These are phyloP conservation scores for Rhododendron griersonianum DNA, from an alignment of 148 eudicot species.

Conservation along the genomic window DNA sequence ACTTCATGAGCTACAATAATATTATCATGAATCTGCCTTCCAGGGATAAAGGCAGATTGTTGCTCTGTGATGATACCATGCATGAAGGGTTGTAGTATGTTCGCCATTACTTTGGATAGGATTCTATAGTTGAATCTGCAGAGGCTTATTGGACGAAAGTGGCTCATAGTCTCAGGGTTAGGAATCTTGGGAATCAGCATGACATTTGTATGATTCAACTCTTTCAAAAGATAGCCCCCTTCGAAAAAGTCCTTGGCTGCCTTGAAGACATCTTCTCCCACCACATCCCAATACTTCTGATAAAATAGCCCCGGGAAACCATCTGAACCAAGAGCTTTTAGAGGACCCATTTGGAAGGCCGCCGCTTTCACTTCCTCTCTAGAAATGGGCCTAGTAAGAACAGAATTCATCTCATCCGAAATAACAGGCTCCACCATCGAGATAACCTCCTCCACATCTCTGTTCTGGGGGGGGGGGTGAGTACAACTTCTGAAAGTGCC, in stretches of 20 bases:
- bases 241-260: background rate
- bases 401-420: too few relatives aligned
- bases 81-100: background rate
- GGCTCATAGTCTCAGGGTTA: background rate
- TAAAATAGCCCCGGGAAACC: background rate
- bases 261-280: background rate
- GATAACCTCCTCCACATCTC: background rate
- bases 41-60: background rate
- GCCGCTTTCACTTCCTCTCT: background rate
- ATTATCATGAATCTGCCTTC: background rate
- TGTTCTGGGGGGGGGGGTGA: fast-evolving
- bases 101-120: background rate
- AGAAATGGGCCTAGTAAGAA: too few relatives aligned
- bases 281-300: background rate
- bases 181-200: background rate
- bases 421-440: too few relatives aligned
- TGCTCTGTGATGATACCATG: background rate
- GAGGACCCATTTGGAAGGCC: background rate
- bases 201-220: too few relatives aligned
- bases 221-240: background rate
- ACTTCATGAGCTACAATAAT: background rate
- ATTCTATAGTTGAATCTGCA: background rate
- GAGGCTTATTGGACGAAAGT: background rate
- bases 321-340: background rate
- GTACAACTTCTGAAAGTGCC: background rate